These are phyloP conservation scores for thale cress (Arabidopsis thaliana) DNA, from an alignment of 345 rosid species.

Conservation along the genomic window DNA sequence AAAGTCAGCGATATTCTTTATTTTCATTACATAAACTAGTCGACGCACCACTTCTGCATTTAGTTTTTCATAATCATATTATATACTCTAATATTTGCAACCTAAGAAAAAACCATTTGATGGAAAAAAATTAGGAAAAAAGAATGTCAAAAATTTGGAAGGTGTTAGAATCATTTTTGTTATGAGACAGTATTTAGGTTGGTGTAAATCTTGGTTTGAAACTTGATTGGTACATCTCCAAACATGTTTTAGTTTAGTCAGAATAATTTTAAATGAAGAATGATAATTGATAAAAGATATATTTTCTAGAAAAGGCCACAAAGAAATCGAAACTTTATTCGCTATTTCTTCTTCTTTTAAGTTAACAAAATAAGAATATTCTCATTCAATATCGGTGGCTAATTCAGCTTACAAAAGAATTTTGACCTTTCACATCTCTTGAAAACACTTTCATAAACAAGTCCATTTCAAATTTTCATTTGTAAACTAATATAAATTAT, in stretches of 20 bases:
- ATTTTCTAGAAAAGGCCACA: not conserved
- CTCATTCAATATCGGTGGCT: slow-evolving; percentile 15
- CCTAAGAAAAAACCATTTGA: not conserved
- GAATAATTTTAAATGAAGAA: not conserved
- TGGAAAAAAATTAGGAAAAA: not conserved
- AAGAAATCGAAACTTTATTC: slow-evolving; percentile 10
- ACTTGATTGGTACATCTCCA: not conserved
- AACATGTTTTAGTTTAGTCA: not conserved
- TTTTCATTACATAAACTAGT: not conserved
- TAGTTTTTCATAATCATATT: not conserved
- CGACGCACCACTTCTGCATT: not conserved
- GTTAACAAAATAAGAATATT: slow-evolving; percentile 10
- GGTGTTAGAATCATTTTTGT: not conserved
- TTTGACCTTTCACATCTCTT: not conserved
- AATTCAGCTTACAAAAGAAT: slow-evolving; percentile 1
- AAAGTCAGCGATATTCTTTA: slow-evolving; percentile 10
- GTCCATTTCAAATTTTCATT: not conserved
- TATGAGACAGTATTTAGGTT: not conserved
- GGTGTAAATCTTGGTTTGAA: not conserved
- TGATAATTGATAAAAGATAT: not conserved
- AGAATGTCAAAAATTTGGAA: not conserved
- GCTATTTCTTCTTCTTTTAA: not conserved
- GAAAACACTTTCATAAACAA: not conserved
- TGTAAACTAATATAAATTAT: too few species aligned
- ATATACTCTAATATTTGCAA: not conserved